Base-by-base conservation (phyloP, 208 protist genomes). In the Herpetomonas tarakana region DNA sequence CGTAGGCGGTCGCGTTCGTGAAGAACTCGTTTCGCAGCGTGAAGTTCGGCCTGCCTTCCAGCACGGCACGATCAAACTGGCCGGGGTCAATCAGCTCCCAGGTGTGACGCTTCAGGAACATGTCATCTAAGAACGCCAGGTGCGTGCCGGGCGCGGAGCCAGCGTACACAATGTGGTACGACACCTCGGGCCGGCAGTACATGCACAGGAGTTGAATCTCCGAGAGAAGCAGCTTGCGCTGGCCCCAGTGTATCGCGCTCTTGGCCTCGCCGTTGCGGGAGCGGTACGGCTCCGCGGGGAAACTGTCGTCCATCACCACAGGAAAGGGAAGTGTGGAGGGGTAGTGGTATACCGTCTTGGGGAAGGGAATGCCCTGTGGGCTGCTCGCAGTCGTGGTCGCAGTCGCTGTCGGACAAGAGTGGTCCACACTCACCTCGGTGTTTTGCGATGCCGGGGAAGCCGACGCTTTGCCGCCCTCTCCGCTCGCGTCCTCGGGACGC, bases 121-220 rank as follows among this genome's bases (percentile, higher is more conserved):
- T 77, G 19, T 88, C 75, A 28, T 97, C 86, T 3, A 98, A 71
- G 53, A 92, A 97, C 1, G 68, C 81, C 18, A 97, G 64, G 71
- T 98, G 97, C 7, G 92, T 97, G 19, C 97, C 97, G 1, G 97
- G 97, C 11, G 96, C 97, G 3, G 95, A 88, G 12, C 97, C 97
- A 0, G 90, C 94, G 68, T 98, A 98, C 9, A 98, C 83, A 66
- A 98, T 96, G 56, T 94, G 92, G 62, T 94, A 97, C 1, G 86
- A 77, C 44, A 77, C 72, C 21, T 74, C 79, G 18, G 74, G 78
- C 41, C 63, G 62, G 30, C 75, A 74, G 80, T 96, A 95, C 26
- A 88, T 53, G 29, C 76, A 83, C 7, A 98, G 78, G 35, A 98
- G 84, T 75, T 98, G 94, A 38, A 98, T 93, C 68, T 98, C 96